Percentiles rank a stretch among this genome's conserved stretches.
Conservation (phyloP, 1,139 yeast species). For the Saccharomyces hybrid region DNA sequence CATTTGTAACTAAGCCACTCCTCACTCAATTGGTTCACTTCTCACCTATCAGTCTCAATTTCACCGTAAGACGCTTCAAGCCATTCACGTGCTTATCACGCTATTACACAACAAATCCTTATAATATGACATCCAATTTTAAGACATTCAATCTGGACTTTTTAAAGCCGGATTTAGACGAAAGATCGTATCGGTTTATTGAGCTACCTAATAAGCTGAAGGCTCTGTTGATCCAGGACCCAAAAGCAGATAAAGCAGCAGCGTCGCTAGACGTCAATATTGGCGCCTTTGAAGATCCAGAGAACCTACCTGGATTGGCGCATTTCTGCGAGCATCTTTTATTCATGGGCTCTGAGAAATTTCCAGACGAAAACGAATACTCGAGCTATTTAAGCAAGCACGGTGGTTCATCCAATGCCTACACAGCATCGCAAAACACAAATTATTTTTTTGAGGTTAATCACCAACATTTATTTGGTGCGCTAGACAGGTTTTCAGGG, state of each 20-base stretch:
- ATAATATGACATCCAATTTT: slow-evolving; percentile 6
- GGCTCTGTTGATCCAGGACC: slow-evolving; percentile 73
- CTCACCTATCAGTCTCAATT: not conserved
- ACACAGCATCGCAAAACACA: slow-evolving; percentile 82
- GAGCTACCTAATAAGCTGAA: slow-evolving; percentile 59
- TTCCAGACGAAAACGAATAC: slow-evolving; percentile 87
- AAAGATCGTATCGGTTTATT: slow-evolving; percentile 63
- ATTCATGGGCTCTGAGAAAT: slow-evolving; percentile 94
- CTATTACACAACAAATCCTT: not conserved
- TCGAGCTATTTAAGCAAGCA: slow-evolving; percentile 67
- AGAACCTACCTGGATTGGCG: slow-evolving; percentile 74
- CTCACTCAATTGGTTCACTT: not conserved
- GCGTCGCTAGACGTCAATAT: slow-evolving; percentile 90
- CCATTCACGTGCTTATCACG: not conserved
- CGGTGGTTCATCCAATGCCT: slow-evolving; percentile 67
- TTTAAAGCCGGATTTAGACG: slow-evolving; percentile 63
- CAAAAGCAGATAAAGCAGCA: slow-evolving; percentile 82
- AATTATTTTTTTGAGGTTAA: slow-evolving; percentile 85
- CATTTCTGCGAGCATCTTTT: slow-evolving; percentile 94
- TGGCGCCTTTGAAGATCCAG: slow-evolving; percentile 80
- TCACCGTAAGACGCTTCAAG: not conserved
- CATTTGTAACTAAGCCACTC: not conserved
- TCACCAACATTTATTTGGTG: slow-evolving; percentile 70
- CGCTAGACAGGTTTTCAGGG: slow-evolving; percentile 86
- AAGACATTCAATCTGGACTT: slow-evolving; percentile 18